A percentile compares a stretch with the other conserved stretches of the same genome.
phyloP scores from a whole-genome alignment of 345 rosid genomes.

The Laguncularia racemosa region DNA sequence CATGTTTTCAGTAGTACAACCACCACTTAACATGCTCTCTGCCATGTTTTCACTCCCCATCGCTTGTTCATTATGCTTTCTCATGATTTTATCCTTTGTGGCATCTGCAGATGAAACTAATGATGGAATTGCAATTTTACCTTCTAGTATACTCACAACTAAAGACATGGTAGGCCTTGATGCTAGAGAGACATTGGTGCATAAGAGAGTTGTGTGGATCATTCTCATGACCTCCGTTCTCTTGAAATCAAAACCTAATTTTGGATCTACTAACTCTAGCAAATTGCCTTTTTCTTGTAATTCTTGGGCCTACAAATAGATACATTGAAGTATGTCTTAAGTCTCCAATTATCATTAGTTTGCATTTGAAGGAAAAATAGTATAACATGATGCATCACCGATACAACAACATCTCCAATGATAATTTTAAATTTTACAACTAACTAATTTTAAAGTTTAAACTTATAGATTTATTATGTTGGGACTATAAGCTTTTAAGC shows the following conservation, averaged over 20 bases:
- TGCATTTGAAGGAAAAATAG: background rate
- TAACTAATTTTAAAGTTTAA: no score
- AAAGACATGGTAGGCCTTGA: constrained; percentile 26
- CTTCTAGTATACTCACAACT: constrained; percentile 27
- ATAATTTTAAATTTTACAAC: no score
- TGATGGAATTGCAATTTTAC: constrained; percentile 12
- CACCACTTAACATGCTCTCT: background rate
- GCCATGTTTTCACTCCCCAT: background rate
- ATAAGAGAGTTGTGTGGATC: constrained; percentile 16
- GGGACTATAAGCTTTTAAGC: no score
- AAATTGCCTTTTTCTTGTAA: constrained; percentile 22
- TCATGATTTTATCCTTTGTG: constrained; percentile 2
- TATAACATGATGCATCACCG: no score
- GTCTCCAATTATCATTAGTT: background rate
- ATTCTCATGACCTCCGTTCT: constrained; percentile 15
- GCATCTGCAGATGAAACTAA: background rate
- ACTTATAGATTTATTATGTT: no score
- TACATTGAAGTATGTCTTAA: background rate
- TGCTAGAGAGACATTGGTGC: constrained; percentile 19
- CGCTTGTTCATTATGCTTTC: constrained; percentile 4
- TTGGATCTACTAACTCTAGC: constrained; percentile 23
- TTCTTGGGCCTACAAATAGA: constrained; percentile 16
- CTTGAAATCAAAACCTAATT: constrained; percentile 14
- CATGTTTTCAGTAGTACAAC: background rate
- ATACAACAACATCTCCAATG: no score